These are phyloP conservation scores for Xylariales sp. DNA, from an alignment of 2,329 filamentous ascomycete species.

Conservation along the genomic window DNA sequence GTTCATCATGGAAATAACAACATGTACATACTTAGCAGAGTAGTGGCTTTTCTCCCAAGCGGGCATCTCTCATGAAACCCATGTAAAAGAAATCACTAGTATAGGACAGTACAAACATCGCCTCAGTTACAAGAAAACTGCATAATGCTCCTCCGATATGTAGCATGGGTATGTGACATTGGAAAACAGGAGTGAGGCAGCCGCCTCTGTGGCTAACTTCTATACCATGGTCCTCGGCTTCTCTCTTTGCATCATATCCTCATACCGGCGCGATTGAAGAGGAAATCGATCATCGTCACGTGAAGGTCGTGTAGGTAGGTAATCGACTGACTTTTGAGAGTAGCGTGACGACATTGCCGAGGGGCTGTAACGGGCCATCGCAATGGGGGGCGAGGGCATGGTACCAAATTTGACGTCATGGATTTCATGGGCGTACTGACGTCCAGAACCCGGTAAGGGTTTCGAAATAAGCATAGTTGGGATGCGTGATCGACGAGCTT, in stretches of 20 bases:
- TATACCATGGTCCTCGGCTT: constrained; percentile 7
- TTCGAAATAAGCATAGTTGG: constrained; percentile 8
- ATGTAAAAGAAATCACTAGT: too few species aligned
- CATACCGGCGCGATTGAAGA: constrained; percentile 7
- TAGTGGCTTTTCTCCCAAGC: too few species aligned
- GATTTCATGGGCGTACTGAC: constrained; percentile 7
- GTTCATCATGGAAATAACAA: too few species aligned
- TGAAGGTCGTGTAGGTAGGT: background rate
- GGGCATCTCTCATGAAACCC: too few species aligned
- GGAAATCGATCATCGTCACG: constrained; percentile 2
- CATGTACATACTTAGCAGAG: too few species aligned
- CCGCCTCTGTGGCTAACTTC: too few species aligned
- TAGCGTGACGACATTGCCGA: constrained; percentile 3
- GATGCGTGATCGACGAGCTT: constrained; percentile 4
- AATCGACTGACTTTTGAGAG: constrained; percentile 3
- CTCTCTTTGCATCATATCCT: constrained; percentile 9
- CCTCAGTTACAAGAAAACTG: too few species aligned
- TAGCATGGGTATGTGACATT: too few species aligned
- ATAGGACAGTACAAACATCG: too few species aligned
- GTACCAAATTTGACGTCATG: constrained; percentile 3
- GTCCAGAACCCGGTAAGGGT: constrained; percentile 7
- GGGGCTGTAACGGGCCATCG: background rate
- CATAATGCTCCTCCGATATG: too few species aligned
- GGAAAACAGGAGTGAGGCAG: too few species aligned
- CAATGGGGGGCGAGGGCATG: background rate